Evolutionary conservation across 148 eudicot species (phyloP).

Genomic region (Chenopodium formosanum): DNA sequence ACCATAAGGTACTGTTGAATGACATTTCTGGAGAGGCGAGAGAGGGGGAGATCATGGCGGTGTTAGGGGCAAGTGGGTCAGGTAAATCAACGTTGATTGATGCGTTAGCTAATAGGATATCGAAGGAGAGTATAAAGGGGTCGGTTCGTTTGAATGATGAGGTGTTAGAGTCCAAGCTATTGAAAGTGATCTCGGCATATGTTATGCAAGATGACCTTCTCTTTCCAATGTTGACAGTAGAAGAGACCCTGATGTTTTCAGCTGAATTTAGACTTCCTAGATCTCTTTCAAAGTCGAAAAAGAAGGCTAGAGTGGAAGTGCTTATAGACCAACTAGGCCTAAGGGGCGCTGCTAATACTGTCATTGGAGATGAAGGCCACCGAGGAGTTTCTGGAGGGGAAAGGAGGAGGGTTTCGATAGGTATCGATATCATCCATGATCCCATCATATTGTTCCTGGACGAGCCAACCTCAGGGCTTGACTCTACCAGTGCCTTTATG

Average conservation of each 20-base stretch:
- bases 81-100: constrained; percentile 87
- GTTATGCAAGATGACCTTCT: constrained; percentile 90
- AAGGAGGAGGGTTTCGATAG: constrained; percentile 78
- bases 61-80: constrained; percentile 88
- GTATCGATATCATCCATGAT: constrained; percentile 77
- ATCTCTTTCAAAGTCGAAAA: constrained; percentile 52
- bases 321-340: constrained; percentile 78
- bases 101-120: constrained; percentile 63
- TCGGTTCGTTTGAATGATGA: constrained; percentile 60
- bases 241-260: constrained; percentile 79
- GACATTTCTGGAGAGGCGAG: constrained; percentile 66
- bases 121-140: constrained; percentile 64
- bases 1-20: constrained; percentile 47
- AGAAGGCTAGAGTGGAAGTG: constrained; percentile 65
- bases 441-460: constrained; percentile 86
- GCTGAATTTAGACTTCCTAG: constrained; percentile 81
- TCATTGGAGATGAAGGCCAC: constrained; percentile 89
- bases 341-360: constrained; percentile 60
- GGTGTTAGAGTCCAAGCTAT: constrained; percentile 58
- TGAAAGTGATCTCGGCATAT: constrained; percentile 75
- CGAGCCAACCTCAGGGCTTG: constrained; percentile 91
- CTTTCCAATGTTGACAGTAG: constrained; percentile 84
- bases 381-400: constrained; percentile 91
- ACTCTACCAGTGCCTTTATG: constrained; percentile 86
- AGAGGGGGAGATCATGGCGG: constrained; percentile 88